Evolutionary conservation across 805 yeast genomes (phyloP), one percentile per base, ranked within the genome.

Genomic region (Babjeviella inositovora): DNA sequence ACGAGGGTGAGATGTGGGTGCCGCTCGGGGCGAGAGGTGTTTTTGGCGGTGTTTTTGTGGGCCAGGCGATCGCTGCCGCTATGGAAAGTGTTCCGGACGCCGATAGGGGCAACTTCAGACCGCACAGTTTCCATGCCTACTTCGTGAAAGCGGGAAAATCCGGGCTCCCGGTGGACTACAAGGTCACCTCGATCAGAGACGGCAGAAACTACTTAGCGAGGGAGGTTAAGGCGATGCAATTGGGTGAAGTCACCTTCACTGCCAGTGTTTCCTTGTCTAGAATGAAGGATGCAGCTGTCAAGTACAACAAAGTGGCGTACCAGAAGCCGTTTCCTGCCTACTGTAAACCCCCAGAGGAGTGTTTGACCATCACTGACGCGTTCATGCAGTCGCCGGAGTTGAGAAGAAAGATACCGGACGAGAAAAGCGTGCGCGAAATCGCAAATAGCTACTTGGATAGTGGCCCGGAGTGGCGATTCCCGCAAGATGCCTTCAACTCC

Each of bases 11-110:
- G 11, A 28, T 49, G 6, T 39, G 33, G 15, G 53, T 63, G 3
- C 70, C 70, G 2, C 50, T 48, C 5, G 61, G 66, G 0, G 74
- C 77, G 3, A 47, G 73, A 20, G 81, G 80, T 2, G 65, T 73
- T 1, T 74, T 72, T 46, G 84, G 84, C 2, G 84, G 85, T 7
- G 67, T 71, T 11, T 47, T 68, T 20, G 67, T 70, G 10, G 77
- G 79, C 0, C 84, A 74, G 34, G 51, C 81, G 3, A 43, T 73
- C 4, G 41, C 62, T 28, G 80, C 79, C 5, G 70, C 75, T 3
- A 47, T 71, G 16, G 52, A 57, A 23, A 60, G 69, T 6, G 52
- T 67, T 5, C 55, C 58, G n/a, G 39, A 32, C 2, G 6, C 18
- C 7, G 19, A 21, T 13, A n/a, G n/a, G n/a, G n/a, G n/a, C n/a